A percentile compares a stretch with the other conserved stretches of the same genome.
phyloP scores from a whole-genome alignment of 139 green algal genomes.

The Chlorella sorokiniana region DNA sequence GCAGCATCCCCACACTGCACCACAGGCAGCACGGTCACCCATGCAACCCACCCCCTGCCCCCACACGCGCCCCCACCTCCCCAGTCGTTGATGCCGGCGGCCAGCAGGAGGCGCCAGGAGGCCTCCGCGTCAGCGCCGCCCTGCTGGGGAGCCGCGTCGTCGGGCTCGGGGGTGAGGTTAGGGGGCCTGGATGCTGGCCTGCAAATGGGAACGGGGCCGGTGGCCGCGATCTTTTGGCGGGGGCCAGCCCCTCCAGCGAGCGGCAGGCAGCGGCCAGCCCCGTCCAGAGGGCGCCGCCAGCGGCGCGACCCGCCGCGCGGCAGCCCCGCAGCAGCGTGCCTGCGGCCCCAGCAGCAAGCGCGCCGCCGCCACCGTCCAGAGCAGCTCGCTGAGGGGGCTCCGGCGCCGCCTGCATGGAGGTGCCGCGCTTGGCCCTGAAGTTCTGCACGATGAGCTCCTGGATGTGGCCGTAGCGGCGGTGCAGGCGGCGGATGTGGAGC shows the following conservation, averaged over 20 bases:
- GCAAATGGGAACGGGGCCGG: background rate
- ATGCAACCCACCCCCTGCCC: background rate
- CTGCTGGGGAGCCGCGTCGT: conserved; percentile 14
- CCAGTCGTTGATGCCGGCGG: conserved; percentile 88
- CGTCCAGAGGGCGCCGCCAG: too few species aligned
- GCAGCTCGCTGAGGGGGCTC: conserved; percentile 75
- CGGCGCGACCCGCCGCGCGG: background rate
- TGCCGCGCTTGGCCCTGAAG: conserved; percentile 79
- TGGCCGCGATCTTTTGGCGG: too few species aligned
- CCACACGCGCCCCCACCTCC: conserved; percentile 45
- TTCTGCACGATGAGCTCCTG: conserved; percentile 93
- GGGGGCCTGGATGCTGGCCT: conserved; percentile 75
- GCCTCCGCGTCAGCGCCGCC: background rate
- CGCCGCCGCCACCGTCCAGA: conserved; percentile 79
- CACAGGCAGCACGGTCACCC: background rate
- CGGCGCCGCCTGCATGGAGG: conserved; percentile 62
- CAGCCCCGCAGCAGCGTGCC: conserved; percentile 41
- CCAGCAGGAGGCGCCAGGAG: conserved; percentile 69
- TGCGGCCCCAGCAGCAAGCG: conserved; percentile 72
- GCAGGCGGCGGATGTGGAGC: conserved; percentile 54
- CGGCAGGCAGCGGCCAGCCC: too few species aligned
- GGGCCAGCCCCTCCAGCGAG: too few species aligned
- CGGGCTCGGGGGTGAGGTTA: conserved; percentile 74
- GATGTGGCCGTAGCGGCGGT: conserved; percentile 70
- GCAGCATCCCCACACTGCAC: too few species aligned